These are phyloP conservation scores for Lepraria neglecta DNA, from an alignment of 495 filamentous ascomycete genomes.

Conservation along the genomic window DNA sequence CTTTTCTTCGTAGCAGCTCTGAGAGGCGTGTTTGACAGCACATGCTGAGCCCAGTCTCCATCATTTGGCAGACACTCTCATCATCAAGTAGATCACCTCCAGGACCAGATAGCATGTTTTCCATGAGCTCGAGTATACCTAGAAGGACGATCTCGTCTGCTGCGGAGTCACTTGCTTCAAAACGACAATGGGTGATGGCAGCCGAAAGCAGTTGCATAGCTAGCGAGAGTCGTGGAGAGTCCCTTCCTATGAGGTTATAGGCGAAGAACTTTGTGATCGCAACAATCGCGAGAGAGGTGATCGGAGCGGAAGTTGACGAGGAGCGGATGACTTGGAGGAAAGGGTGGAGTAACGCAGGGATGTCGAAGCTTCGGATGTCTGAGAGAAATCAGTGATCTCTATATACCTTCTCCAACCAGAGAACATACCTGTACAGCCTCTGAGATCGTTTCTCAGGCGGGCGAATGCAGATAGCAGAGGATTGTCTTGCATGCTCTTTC, in stretches of 20 bases:
- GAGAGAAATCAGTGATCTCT: conserved; percentile 19
- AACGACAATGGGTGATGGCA: conserved; percentile 94
- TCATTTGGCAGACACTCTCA: conserved; percentile 98
- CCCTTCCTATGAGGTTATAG: conserved; percentile 79
- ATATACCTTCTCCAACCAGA: neutral
- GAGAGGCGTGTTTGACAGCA: conserved; percentile 91
- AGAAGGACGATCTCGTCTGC: conserved; percentile 93
- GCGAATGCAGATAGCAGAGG: conserved; percentile 95
- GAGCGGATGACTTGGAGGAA: conserved; percentile 97
- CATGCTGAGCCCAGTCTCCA: conserved; percentile 96
- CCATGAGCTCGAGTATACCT: conserved; percentile 94
- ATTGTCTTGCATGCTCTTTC: conserved; percentile 97
- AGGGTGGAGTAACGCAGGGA: conserved; percentile 81
- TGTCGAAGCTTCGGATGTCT: conserved; percentile 88
- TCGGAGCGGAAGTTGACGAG: conserved; percentile 90
- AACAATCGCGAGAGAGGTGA: conserved; percentile 87
- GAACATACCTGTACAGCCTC: conserved; percentile 70
- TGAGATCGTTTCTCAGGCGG: conserved; percentile 78
- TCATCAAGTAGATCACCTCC: conserved; percentile 88
- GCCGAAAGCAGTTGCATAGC: conserved; percentile 94
- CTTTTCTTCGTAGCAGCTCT: conserved; percentile 81
- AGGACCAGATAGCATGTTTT: conserved; percentile 89
- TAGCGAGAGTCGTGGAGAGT: conserved; percentile 75
- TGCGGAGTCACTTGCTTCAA: conserved; percentile 90
- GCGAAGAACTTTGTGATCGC: conserved; percentile 97